phyloP scores from a whole-genome alignment of 768 basidiomycete species.

The Leccinum uliginosum region DNA sequence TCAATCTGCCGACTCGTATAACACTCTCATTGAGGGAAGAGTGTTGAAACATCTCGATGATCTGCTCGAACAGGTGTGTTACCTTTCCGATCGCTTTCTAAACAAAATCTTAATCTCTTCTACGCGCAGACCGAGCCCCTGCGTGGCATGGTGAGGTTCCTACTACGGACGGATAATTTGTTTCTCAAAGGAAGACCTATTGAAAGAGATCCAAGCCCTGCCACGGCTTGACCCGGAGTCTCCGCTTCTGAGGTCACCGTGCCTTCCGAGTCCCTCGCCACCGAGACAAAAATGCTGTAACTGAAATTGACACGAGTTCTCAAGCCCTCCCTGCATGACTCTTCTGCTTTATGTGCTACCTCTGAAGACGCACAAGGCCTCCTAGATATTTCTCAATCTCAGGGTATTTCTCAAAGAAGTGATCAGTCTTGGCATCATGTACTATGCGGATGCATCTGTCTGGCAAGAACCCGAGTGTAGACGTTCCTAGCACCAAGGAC shows the following conservation, averaged over 20 bases:
- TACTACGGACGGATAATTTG: slow-evolving; percentile 92
- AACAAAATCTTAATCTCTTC: slow-evolving; percentile 5
- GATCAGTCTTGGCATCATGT: too few relatives aligned
- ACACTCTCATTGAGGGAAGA: slow-evolving; percentile 72
- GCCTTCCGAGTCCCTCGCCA: slow-evolving; percentile 65
- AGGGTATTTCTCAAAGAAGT: too few relatives aligned
- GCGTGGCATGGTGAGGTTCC: slow-evolving; percentile 83
- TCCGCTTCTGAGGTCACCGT: slow-evolving; percentile 50
- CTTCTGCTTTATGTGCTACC: too few relatives aligned
- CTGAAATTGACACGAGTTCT: too few relatives aligned
- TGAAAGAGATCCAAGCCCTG: slow-evolving; percentile 74
- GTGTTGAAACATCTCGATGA: slow-evolving; percentile 83
- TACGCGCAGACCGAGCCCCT: slow-evolving; percentile 75
- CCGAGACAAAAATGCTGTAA: slow-evolving; percentile 82
- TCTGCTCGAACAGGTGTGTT: slow-evolving; percentile 75
- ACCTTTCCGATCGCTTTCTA: slow-evolving; percentile 2
- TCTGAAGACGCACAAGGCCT: too few relatives aligned
- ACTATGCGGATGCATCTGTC: too few relatives aligned
- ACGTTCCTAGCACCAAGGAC: too few relatives aligned
- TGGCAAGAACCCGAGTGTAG: slow-evolving; percentile 72
- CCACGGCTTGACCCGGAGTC: slow-evolving; percentile 53
- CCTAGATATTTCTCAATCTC: too few relatives aligned
- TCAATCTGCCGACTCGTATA: slow-evolving; percentile 55
- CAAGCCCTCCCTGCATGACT: accelerated
- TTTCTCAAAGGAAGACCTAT: slow-evolving; percentile 91